Conservation (phyloP, 2,329 filamentous ascomycete genomes). For the Colletotrichum sp. region DNA sequence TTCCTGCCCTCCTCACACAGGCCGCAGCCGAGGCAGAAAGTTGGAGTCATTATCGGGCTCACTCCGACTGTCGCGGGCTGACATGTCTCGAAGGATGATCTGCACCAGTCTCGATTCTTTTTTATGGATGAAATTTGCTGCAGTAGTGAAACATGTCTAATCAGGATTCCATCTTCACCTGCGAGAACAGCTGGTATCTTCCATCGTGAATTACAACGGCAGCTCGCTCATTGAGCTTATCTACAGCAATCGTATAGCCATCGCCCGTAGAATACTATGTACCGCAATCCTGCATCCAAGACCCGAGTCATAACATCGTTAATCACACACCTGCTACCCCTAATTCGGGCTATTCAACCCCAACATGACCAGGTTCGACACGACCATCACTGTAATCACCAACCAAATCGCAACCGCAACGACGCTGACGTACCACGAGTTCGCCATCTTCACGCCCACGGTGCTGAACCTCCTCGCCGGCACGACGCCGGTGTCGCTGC, state of each 20-base stretch:
- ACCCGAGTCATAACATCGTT: background rate
- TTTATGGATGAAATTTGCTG: background rate
- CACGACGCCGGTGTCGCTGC: conserved; percentile 4
- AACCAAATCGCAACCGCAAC: conserved; percentile 70
- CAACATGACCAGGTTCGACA: conserved; percentile 71
- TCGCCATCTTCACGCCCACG: conserved; percentile 68
- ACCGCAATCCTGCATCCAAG: background rate
- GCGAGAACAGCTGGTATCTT: background rate
- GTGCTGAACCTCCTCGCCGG: conserved; percentile 24
- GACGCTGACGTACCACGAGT: conserved; percentile 67
- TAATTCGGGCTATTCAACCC: background rate
- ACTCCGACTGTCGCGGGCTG: background rate
- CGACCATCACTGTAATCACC: conserved; percentile 78
- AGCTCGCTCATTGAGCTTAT: background rate
- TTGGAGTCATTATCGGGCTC: background rate
- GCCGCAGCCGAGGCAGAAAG: background rate
- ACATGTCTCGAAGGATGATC: background rate
- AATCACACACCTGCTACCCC: background rate
- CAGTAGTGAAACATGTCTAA: background rate
- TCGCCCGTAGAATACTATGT: background rate
- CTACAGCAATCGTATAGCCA: background rate
- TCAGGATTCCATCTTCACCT: background rate
- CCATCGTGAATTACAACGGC: background rate
- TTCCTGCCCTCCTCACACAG: background rate
- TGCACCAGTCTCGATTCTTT: background rate